These are phyloP conservation scores for Russula griseocarnosa DNA, from an alignment of 768 basidiomycete species.

Conservation along the genomic window DNA sequence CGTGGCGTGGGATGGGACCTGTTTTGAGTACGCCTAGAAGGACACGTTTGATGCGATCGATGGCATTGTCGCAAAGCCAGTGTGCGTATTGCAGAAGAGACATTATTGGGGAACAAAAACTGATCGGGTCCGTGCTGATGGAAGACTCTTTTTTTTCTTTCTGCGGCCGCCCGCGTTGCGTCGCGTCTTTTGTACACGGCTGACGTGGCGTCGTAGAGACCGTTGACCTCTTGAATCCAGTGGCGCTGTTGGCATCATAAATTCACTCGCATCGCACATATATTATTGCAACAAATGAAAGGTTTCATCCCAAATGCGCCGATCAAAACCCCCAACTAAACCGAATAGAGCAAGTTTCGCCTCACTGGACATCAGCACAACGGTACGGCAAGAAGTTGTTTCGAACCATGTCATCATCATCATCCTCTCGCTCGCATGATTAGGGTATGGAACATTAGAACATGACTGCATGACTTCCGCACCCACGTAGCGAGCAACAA, in stretches of 20 bases:
- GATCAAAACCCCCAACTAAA: too few relatives aligned
- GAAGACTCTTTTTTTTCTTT: not conserved
- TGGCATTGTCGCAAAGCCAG: conserved; percentile 29
- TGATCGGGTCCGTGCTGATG: conserved; percentile 11
- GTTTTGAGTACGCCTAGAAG: conserved; percentile 66
- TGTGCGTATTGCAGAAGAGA: conserved; percentile 29
- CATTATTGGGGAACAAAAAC: not conserved
- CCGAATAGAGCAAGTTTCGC: not conserved
- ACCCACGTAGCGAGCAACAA: not conserved
- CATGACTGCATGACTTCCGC: too few relatives aligned
- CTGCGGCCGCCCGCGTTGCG: not conserved
- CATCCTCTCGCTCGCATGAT: too few relatives aligned
- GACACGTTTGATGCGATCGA: conserved; percentile 39
- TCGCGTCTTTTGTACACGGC: not conserved
- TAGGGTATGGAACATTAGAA: too few relatives aligned
- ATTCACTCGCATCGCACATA: not conserved
- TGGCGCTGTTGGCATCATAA: conserved; percentile 1
- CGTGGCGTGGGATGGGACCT: conserved; percentile 84
- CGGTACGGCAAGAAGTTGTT: too few relatives aligned
- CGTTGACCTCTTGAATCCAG: not conserved
- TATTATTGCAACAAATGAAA: not conserved
- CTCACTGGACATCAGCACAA: too few relatives aligned
- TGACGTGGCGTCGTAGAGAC: conserved; percentile 1
- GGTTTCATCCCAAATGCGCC: not conserved
- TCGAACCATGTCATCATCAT: not conserved